Percentiles rank a stretch among this genome's conserved stretches.
phyloP scores from a whole-genome alignment of 345 rosid genomes.

The Turnera subulata region DNA sequence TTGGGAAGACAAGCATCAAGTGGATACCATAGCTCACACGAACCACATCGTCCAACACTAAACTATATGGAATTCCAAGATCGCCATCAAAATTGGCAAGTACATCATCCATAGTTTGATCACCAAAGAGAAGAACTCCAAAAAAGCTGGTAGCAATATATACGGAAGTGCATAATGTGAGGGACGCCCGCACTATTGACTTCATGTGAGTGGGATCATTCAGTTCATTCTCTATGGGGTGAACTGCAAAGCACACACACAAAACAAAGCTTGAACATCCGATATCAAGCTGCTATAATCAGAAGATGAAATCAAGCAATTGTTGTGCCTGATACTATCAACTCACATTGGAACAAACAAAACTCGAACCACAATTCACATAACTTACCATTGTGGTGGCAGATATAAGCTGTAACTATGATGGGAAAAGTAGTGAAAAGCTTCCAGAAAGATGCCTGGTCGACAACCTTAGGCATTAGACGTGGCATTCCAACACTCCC shows the following conservation, averaged over 20 bases:
- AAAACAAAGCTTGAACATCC: too few relatives aligned
- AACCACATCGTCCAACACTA: constrained; percentile 50
- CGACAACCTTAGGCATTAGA: constrained; percentile 41
- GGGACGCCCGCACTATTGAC: constrained; percentile 50
- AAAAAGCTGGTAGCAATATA: constrained; percentile 68
- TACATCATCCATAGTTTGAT: constrained; percentile 51
- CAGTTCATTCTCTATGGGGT: constrained; percentile 64
- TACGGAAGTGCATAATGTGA: constrained; percentile 46
- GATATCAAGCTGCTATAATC: constrained; percentile 5
- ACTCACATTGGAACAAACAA: too few relatives aligned
- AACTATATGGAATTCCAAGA: constrained; percentile 61
- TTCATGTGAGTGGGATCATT: constrained; percentile 53
- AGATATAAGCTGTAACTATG: constrained; percentile 60
- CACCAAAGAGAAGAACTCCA: constrained; percentile 64
- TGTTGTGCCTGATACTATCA: too few relatives aligned
- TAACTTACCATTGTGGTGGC: constrained; percentile 61
- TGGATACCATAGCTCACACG: constrained; percentile 63
- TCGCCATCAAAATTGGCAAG: constrained; percentile 72
- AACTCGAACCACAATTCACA: neutral
- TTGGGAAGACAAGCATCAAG: constrained; percentile 71
- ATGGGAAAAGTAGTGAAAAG: constrained; percentile 59
- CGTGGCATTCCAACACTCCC: constrained; percentile 48
- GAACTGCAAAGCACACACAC: constrained; percentile 46
- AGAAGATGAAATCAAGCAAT: too few relatives aligned
- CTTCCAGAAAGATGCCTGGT: constrained; percentile 63